phyloP scores from a whole-genome alignment of 306 rosid species.

The Castanospermum australe region DNA sequence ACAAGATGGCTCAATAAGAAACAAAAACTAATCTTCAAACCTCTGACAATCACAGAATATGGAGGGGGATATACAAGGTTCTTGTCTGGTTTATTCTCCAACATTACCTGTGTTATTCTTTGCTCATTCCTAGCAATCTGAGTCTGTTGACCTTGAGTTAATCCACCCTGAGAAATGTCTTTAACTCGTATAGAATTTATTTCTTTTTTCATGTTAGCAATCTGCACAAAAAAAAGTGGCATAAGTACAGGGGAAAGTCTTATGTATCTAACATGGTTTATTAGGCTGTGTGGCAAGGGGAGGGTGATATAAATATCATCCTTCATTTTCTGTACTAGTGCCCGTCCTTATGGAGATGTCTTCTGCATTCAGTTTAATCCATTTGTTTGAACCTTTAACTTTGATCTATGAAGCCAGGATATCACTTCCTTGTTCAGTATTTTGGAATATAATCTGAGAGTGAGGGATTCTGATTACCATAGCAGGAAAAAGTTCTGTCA shows the following conservation, averaged over 20 bases:
- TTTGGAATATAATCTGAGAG: not conserved
- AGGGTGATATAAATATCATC: not conserved
- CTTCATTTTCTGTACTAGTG: not conserved
- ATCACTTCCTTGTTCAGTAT: not conserved
- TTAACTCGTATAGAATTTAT: slow-evolving; percentile 91
- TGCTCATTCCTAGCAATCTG: slow-evolving; percentile 98
- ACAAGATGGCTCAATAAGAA: not conserved
- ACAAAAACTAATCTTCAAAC: not conserved
- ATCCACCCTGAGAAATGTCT: slow-evolving; percentile 95
- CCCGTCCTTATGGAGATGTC: not conserved
- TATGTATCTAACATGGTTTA: not conserved
- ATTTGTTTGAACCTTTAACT: not conserved
- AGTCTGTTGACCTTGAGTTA: slow-evolving; percentile 96
- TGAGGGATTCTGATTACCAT: not conserved
- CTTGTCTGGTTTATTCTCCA: slow-evolving; percentile 11
- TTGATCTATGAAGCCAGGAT: not conserved
- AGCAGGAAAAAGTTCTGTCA: not conserved
- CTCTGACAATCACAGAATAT: slow-evolving; percentile 16
- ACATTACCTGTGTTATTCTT: slow-evolving; percentile 76
- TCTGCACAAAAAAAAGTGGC: slow-evolving; percentile 43
- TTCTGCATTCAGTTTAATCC: not conserved
- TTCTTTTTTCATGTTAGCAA: slow-evolving; percentile 93
- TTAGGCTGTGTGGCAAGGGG: not conserved
- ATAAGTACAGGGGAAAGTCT: slow-evolving; percentile 5
- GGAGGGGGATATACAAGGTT: slow-evolving; percentile 1